phyloP scores from a whole-genome alignment of 139 green algal genomes.

The Raphidocelis subcapitata region DNA sequence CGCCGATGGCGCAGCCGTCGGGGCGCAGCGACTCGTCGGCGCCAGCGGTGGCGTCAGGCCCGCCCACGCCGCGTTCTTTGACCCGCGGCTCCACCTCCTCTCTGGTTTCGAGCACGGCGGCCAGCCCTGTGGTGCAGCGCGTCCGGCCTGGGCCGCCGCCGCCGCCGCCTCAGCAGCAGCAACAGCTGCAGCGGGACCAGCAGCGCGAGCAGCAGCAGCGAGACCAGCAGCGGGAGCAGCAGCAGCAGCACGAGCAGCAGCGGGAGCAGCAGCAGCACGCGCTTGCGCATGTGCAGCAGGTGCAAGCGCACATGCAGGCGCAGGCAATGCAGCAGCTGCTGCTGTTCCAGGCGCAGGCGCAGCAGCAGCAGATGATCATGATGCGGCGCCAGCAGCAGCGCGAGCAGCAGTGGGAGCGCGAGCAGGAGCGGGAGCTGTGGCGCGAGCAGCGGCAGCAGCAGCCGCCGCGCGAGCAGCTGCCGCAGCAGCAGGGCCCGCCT shows the following conservation, averaged over 20 bases:
- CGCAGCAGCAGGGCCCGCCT: too few relatives aligned
- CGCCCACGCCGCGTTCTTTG: too few relatives aligned
- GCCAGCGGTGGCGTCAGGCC: neutral
- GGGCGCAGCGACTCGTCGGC: neutral
- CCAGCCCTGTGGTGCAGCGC: too few relatives aligned
- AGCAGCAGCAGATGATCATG: constrained; percentile 1
- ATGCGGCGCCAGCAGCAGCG: neutral
- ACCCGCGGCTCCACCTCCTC: too few relatives aligned
- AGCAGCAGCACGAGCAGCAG: constrained; percentile 5
- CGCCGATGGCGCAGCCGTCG: neutral
- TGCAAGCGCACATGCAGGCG: neutral
- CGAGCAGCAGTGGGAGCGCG: neutral
- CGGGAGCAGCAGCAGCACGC: neutral
- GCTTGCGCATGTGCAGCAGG: neutral
- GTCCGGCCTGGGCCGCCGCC: neutral
- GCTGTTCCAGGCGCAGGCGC: too few relatives aligned
- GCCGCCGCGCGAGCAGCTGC: too few relatives aligned
- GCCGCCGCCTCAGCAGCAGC: constrained; percentile 1
- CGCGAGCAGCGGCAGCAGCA: constrained; percentile 1
- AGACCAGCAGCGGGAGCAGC: constrained; percentile 7
- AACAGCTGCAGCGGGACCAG: neutral
- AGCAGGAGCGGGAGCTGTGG: neutral
- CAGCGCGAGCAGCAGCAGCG: constrained; percentile 10
- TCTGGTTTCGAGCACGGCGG: constrained; percentile 1
- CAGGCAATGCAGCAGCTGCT: neutral